phyloP scores from a whole-genome alignment of 2,329 filamentous ascomycete genomes.

The Leptographium galeiforme region DNA sequence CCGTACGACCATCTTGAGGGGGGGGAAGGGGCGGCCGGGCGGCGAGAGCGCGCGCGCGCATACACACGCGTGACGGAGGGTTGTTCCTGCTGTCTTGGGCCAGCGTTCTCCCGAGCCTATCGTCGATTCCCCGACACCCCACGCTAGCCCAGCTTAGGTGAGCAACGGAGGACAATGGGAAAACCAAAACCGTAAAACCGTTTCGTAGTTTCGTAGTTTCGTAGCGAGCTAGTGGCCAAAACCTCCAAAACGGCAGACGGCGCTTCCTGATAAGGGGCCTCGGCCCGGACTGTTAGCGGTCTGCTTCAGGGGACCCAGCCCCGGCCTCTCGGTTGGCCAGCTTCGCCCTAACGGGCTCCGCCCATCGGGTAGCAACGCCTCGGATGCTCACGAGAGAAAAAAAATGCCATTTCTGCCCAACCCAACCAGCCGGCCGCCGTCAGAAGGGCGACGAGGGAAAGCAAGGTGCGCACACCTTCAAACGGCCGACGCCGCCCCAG shows the following conservation, averaged over 20 bases:
- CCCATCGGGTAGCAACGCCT: constrained; percentile 1
- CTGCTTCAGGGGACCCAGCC: not conserved
- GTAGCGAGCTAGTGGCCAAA: not conserved
- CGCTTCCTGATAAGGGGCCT: not conserved
- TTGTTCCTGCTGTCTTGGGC: not conserved
- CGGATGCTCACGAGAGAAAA: not conserved
- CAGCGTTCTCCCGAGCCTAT: not conserved
- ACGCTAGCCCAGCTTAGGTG: not conserved
- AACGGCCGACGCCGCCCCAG: not conserved
- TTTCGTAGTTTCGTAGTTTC: no score
- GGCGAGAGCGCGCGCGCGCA: not conserved
- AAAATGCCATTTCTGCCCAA: not conserved
- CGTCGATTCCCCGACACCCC: not conserved
- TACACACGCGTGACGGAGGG: not conserved
- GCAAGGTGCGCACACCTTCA: no score
- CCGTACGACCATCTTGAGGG: not conserved
- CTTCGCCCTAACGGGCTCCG: not conserved
- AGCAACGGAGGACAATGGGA: not conserved
- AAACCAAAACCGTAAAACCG: no score
- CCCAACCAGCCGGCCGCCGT: not conserved
- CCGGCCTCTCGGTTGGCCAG: not conserved
- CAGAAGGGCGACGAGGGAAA: no score
- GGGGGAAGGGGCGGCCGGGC: not conserved
- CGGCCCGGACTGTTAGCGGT: not conserved
- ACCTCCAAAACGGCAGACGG: not conserved